Conservation (phyloP, 331 rosid genomes). For the Spiraea crenata region DNA sequence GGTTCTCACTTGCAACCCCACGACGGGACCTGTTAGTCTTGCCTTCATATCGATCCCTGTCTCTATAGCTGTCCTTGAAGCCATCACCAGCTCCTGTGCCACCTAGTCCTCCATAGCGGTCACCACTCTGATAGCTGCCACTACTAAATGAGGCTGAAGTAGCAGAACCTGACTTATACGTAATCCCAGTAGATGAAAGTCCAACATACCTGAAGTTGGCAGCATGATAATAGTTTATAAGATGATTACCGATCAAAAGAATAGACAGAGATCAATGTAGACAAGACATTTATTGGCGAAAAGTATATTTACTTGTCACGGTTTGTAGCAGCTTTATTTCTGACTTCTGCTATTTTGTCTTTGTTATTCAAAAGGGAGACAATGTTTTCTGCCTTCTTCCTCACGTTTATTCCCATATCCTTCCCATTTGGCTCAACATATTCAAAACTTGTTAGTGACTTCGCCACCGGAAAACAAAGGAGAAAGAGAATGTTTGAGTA, state of each 20-base stretch:
- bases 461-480: constrained; percentile 30
- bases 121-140: constrained; percentile 60
- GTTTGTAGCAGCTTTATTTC: constrained; percentile 93
- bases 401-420: constrained; percentile 91
- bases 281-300: constrained; percentile 18
- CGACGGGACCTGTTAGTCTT: constrained; percentile 46
- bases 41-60: constrained; percentile 49
- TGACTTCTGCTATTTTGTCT: constrained; percentile 84
- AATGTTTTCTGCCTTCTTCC: constrained; percentile 87
- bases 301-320: constrained; percentile 78
- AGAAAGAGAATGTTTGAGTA: constrained; percentile 24
- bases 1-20: constrained; percentile 38
- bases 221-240: constrained; percentile 14
- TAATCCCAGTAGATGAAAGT: constrained; percentile 89
- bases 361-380: constrained; percentile 77
- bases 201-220: constrained; percentile 68
- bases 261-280: constrained; percentile 2
- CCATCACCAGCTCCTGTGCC: constrained; percentile 48
- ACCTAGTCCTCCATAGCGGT: constrained; percentile 59
- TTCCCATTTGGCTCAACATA: constrained; percentile 97
- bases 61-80: constrained; percentile 54
- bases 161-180: constrained; percentile 65
- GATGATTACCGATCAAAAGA: constrained; percentile 9
- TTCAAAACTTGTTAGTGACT: constrained; percentile 93
- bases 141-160: constrained; percentile 57